A percentile compares a stretch with the other conserved stretches of the same genome.
Conservation (phyloP, 2,329 filamentous ascomycete species). For the Aspergillus sojae region DNA sequence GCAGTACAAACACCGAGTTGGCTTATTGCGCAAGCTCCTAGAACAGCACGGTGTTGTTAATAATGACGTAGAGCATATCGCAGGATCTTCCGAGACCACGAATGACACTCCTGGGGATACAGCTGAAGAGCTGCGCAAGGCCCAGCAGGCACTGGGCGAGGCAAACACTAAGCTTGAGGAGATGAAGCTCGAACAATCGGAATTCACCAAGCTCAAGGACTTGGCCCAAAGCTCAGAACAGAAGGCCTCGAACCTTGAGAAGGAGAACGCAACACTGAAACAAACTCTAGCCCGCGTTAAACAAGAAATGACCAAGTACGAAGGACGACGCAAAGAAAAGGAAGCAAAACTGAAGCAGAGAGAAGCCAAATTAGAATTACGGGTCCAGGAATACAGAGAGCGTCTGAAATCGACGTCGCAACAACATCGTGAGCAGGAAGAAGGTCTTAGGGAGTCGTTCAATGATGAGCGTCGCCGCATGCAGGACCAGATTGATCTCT, state of each 20-base stretch:
- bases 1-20: slow-evolving; percentile 48
- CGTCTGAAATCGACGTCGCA: slow-evolving; percentile 38
- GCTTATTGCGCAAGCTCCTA: slow-evolving; percentile 38
- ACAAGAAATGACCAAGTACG: slow-evolving; percentile 46
- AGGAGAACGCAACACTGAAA: slow-evolving; percentile 46
- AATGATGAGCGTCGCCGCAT: slow-evolving; percentile 42
- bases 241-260: slow-evolving; percentile 44
- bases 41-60: slow-evolving; percentile 44
- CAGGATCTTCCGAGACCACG: slow-evolving; percentile 23
- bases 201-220: slow-evolving; percentile 38
- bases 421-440: slow-evolving; percentile 41
- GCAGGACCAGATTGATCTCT: slow-evolving; percentile 41
- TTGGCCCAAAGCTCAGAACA: slow-evolving; percentile 43
- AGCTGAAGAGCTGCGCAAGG: slow-evolving; percentile 32
- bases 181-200: slow-evolving; percentile 32
- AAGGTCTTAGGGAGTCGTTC: slow-evolving; percentile 35
- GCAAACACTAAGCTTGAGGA: slow-evolving; percentile 40
- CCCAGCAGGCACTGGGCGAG: slow-evolving; percentile 38
- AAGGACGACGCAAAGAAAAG: slow-evolving; percentile 46
- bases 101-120: slow-evolving; percentile 20
- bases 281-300: slow-evolving; percentile 44
- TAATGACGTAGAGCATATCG: slow-evolving; percentile 23
- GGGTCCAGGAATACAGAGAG: slow-evolving; percentile 45
- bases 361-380: slow-evolving; percentile 41
- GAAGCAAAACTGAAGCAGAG: slow-evolving; percentile 45